A percentile compares a stretch with the other conserved stretches of the same genome.
Conservation (phyloP, 306 rosid genomes). For the Inga laurina region DNA sequence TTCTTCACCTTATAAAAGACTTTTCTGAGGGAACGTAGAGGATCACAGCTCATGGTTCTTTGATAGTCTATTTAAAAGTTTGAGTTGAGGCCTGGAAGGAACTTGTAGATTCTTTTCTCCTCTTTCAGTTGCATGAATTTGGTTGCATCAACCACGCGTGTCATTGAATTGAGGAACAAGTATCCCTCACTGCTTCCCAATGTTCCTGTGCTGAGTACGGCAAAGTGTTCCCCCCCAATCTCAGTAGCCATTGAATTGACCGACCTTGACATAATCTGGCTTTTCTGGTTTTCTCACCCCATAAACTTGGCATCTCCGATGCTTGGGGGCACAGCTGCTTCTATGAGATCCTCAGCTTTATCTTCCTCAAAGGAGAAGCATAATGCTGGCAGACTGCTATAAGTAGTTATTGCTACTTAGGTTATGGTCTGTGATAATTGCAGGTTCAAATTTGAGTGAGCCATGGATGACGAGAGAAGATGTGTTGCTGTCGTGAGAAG, state of each 20-base stretch:
- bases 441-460: not conserved
- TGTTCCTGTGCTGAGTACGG: not conserved
- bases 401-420: not conserved
- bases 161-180: not conserved
- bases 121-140: not conserved
- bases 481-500: not conserved
- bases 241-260: not conserved
- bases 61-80: too few relatives aligned
- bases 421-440: not conserved
- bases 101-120: not conserved
- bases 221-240: not conserved
- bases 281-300: not conserved
- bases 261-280: not conserved
- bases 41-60: not conserved
- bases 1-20: too few relatives aligned
- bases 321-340: not conserved
- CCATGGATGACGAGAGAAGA: not conserved
- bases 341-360: not conserved
- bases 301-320: not conserved
- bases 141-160: not conserved
- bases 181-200: not conserved
- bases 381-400: not conserved
- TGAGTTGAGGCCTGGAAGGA: not conserved
- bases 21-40: not conserved
- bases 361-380: not conserved